A percentile compares a stretch with the other conserved stretches of the same genome.
Evolutionary conservation across 768 basidiomycete species (phyloP).

Genomic region (Calocybe indica): DNA sequence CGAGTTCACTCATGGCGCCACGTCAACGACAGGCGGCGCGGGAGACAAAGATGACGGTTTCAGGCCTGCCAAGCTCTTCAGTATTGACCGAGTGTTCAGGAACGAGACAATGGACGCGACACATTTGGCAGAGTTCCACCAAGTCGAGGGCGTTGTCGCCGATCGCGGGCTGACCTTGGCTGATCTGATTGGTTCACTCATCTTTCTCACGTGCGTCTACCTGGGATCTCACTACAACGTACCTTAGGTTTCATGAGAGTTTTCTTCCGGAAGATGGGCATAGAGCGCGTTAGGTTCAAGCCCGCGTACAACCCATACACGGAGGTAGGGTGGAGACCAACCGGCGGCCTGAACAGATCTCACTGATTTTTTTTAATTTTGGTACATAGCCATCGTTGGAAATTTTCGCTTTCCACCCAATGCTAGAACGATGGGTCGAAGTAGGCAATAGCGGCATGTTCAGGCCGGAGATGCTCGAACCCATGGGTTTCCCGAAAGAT

Average conservation of each 20-base stretch:
- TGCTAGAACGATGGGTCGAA: conserved; percentile 92
- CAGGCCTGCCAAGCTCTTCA: conserved; percentile 90
- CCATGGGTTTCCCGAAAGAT: conserved; percentile 97
- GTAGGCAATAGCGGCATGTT: conserved; percentile 99
- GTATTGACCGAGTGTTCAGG: conserved; percentile 96
- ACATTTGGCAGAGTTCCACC: conserved; percentile 98
- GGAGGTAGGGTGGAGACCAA: too few relatives aligned
- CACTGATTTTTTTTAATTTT: conserved; percentile 1
- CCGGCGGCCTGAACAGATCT: neutral
- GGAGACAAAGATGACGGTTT: conserved; percentile 64
- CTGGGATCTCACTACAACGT: neutral
- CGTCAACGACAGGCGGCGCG: conserved; percentile 20
- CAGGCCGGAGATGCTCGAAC: conserved; percentile 98
- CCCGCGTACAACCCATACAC: conserved; percentile 99
- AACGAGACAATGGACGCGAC: conserved; percentile 99
- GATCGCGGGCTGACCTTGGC: conserved; percentile 89
- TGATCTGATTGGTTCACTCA: conserved; percentile 76
- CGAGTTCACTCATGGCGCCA: conserved; percentile 33
- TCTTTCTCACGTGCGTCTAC: neutral
- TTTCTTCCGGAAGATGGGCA: conserved; percentile 98
- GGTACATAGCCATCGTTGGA: conserved; percentile 79
- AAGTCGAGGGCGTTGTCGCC: conserved; percentile 99
- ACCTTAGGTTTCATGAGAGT: conserved; percentile 90
- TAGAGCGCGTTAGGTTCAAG: conserved; percentile 92
- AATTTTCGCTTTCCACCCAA: conserved; percentile 97